phyloP scores from a whole-genome alignment of 129 eudicot species.

The Erigeron canadensis region DNA sequence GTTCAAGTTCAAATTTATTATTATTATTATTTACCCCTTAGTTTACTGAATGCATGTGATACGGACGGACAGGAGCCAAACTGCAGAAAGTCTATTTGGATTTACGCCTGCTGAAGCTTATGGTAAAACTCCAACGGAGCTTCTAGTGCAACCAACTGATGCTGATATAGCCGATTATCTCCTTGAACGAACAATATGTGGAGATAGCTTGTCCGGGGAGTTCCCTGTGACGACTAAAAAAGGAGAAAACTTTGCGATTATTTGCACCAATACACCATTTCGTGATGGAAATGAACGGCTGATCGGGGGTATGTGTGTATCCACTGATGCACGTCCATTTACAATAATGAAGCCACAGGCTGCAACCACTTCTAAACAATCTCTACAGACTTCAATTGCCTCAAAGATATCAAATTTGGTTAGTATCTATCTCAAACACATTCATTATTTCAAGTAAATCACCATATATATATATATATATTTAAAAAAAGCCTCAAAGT shows the following conservation, averaged over 20 bases:
- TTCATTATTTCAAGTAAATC: neutral
- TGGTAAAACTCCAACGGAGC: slow-evolving; percentile 45
- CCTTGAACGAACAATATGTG: slow-evolving; percentile 51
- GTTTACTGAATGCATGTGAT: too few relatives aligned
- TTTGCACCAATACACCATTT: slow-evolving; percentile 52
- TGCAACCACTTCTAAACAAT: slow-evolving; percentile 59
- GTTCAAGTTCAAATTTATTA: too few relatives aligned
- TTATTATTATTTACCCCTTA: too few relatives aligned
- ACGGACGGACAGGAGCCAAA: slow-evolving; percentile 49
- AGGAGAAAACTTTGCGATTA: slow-evolving; percentile 45
- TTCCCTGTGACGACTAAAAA: slow-evolving; percentile 56
- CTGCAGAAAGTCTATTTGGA: slow-evolving; percentile 66
- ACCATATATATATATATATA: too few relatives aligned
- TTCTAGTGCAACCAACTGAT: slow-evolving; percentile 40
- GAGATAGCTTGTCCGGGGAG: slow-evolving; percentile 69
- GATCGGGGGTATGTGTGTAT: slow-evolving; percentile 55
- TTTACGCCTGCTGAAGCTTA: slow-evolving; percentile 54
- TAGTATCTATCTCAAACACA: slow-evolving; percentile 21
- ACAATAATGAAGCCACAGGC: slow-evolving; percentile 19
- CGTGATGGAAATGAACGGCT: slow-evolving; percentile 49
- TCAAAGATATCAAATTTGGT: slow-evolving; percentile 81
- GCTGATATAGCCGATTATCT: slow-evolving; percentile 46
- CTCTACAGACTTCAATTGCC: slow-evolving; percentile 64
- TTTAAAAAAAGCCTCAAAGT: too few relatives aligned
- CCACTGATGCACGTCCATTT: slow-evolving; percentile 49